Base-by-base conservation (phyloP, 1,284 basidiomycete genomes). In the Cutaneotrichosporon curvatum region DNA sequence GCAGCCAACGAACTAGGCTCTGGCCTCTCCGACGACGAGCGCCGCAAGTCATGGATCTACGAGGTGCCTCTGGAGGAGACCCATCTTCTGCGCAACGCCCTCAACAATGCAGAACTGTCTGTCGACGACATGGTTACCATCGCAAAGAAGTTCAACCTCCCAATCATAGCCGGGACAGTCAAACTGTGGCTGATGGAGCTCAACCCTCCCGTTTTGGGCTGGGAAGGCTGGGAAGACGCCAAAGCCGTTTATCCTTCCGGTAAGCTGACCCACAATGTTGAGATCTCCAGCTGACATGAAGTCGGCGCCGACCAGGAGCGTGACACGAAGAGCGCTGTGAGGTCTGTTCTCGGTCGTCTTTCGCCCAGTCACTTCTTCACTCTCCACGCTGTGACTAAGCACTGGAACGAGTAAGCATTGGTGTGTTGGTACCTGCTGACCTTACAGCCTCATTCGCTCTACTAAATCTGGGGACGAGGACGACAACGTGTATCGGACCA, bases 31-130 rank as follows among this genome's bases (percentile, higher is more conserved):
- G 78, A 76, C 50, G 85, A 90, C 19, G 92, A 94, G 68, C 85
- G 82, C 66, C 81, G 92, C 53, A 88, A 85, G 72, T 76, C 82
- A 1, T 96, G 91, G 92, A 87, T 96, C 52, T 94, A 95, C 57
- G 76, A 79, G 52, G 87, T 92, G 2, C 87, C 90, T 1, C 77
- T 96, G 19, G 74, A 79, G 4, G 80, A 82, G 23, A 78, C 84
- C 5, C 91, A 95, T 62, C 82, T 84, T 54, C 79, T 95, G 10
- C 82, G 91, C 50, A 84, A 87, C 64, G 78, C 78, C 2, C 75
- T 95, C 50, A 91, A 94, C 63, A 79, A 78, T 19, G 71, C 87
- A 11, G 79, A 80, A 5, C 73, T 79, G 16, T 80, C 80, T 8
- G 76, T 82, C 41, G 76, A 81, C 12, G 65, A 67, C 19, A 80